Base-by-base conservation (phyloP, 306 rosid genomes). In the Senna siamea region DNA sequence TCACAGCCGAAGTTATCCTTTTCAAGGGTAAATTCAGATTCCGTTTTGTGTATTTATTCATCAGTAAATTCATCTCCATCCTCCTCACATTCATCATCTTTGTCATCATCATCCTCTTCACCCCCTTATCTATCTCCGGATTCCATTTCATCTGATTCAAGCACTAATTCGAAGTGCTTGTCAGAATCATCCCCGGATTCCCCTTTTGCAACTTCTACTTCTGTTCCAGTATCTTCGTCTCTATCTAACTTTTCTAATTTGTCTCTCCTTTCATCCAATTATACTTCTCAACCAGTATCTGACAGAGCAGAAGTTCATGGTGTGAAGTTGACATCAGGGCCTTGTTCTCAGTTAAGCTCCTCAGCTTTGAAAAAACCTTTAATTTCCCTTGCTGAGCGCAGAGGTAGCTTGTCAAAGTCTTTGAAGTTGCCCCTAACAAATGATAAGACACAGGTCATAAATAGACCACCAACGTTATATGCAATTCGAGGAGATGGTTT, bases 11-110 rank as follows among this genome's bases (percentile, higher is more conserved):
- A 86, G 77, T 17, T 76, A 74, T 79, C 89, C 46, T 83, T 93
- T 68, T 86, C 97, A n/a, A 83, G 98, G 80, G 91, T 85, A 54
- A 86, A 86, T 76, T 93, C 94, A 15, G 98, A 93, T 75, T 89
- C 98, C 69, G 76, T 83, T 89, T 82, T 89, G 83, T 66, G 86
- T 55, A 84, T 77, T 73, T 91, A 81, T 78, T 61, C 89, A 14
- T 73, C 90, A 64, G 40, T 84, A 50, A 89, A 73, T 53, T 73
- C 93, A 60, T 86, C 89, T 41, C 93, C 96, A 67, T 80, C 86
- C 48, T 54, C 82, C 0, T 73, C 78, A 17, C 10, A 35, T 23
- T 79, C 80, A 19, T 87, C 89, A 13, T 75, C 85, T 1, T 73
- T 79, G 4, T 75, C 67, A 4, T 73, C 86, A 3, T 60, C 85